Evolutionary conservation across 306 rosid genomes (phyloP), one percentile per base, ranked within the genome.

Genomic region (Dalbergia oliveri): DNA sequence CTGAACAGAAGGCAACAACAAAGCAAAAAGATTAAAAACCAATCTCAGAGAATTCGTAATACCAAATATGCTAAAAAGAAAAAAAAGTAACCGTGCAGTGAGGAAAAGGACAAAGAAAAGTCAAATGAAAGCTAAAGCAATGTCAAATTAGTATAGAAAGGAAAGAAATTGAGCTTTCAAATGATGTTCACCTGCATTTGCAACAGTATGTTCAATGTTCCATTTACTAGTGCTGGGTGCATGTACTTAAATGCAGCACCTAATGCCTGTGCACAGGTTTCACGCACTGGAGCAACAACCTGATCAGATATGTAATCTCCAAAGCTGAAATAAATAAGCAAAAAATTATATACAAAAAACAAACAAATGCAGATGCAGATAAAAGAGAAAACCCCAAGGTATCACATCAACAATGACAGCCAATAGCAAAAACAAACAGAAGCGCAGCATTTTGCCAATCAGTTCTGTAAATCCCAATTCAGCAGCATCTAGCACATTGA

Each of bases 261-360:
- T 81, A 95, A 88, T 58, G 98, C 98, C 79, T 95, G 99, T 16
- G 98, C 97, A 84, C 99, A 93, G 84, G 99, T 95, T 89, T 95
- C 99, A 71, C 98, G 94, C 76, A 95, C 99, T 18, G 97, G 99
- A 49, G 99, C 98, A 88, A 95, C 99, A 82, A 95, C 99, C 88
- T 95, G 99, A 86, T 95, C 99, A 37, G 99, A 95, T 61, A 95
- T 96, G 83, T 93, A 95, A 89, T 95, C 99, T 64, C 99, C 99
- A 83, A 95, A 95, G 77, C 98, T 95, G 97, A 90, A 91, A 83
- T 67, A 83, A 69, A 26, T 23, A 77, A 72, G 56, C 56, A 54
- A 77, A 71, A 50, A 85, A 60, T 23, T n/a, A 81, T 68, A 69
- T 54, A 78, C 31, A 53, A 43, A 43, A 7, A 37, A 47, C 14